phyloP scores from a whole-genome alignment of 345 rosid species.

The Lepidium africanum region DNA sequence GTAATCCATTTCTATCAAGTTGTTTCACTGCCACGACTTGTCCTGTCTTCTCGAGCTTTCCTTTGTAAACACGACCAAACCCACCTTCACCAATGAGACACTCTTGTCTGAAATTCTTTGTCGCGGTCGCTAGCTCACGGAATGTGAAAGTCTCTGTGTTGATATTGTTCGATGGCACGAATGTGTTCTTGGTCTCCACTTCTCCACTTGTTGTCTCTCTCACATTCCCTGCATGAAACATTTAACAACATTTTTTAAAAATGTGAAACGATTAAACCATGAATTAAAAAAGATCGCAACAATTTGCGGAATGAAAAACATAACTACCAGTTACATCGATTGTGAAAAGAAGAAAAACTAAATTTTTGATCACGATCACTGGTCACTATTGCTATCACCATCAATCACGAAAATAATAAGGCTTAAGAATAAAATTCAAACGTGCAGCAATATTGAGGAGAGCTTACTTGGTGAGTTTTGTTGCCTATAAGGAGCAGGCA shows the following conservation, averaged over 20 bases:
- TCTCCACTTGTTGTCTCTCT: not conserved
- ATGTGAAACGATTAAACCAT: not conserved
- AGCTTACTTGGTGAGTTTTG: slow-evolving; percentile 15
- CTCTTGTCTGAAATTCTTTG: slow-evolving; percentile 69
- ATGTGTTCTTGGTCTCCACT: not conserved
- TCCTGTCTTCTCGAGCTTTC: slow-evolving; percentile 48
- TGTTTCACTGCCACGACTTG: slow-evolving; percentile 95
- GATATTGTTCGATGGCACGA: slow-evolving; percentile 30
- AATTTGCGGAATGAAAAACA: too few relatives aligned
- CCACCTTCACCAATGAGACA: slow-evolving; percentile 85
- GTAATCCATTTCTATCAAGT: slow-evolving; percentile 82
- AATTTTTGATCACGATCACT: too few relatives aligned
- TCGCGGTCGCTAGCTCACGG: slow-evolving; percentile 75
- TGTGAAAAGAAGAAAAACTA: too few relatives aligned
- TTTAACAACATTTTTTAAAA: too few relatives aligned
- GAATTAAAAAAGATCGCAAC: too few relatives aligned
- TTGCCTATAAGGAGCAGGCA: slow-evolving; percentile 19
- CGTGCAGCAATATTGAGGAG: not conserved
- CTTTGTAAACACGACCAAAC: slow-evolving; percentile 86
- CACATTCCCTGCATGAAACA: not conserved
- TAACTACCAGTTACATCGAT: too few relatives aligned
- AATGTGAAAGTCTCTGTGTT: slow-evolving; percentile 60
- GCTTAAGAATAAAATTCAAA: not conserved
- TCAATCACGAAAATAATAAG: too few relatives aligned
- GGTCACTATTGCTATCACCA: too few relatives aligned